These are phyloP conservation scores for Sclerotinia minor DNA, from an alignment of 2,329 filamentous ascomycete genomes.

Conservation along the genomic window DNA sequence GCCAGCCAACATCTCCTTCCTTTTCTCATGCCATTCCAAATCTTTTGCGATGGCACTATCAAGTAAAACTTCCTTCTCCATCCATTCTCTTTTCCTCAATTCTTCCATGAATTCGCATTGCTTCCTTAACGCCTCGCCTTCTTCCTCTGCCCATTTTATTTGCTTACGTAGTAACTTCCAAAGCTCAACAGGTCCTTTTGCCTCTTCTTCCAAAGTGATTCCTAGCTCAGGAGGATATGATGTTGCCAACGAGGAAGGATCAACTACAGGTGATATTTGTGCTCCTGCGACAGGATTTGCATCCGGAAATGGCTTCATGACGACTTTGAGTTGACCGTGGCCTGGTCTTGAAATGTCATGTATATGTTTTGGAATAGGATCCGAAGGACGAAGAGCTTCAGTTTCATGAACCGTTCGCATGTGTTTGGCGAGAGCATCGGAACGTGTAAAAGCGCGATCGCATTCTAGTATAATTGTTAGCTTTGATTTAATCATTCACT, in stretches of 20 bases:
- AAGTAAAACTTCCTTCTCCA: conserved; percentile 76
- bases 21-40: conserved; percentile 62
- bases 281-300: conserved; percentile 43
- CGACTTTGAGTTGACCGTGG: conserved; percentile 58
- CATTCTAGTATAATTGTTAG: conserved; percentile 64
- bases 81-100: conserved; percentile 70
- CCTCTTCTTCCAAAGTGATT: conserved; percentile 66
- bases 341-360: conserved; percentile 47
- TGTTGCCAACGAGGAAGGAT: conserved; percentile 39
- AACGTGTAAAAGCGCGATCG: conserved; percentile 93
- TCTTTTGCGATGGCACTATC: conserved; percentile 70
- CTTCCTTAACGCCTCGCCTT: conserved; percentile 61
- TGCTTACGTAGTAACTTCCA: conserved; percentile 64
- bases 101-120: conserved; percentile 69
- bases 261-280: conserved; percentile 49
- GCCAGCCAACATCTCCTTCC: conserved; percentile 55
- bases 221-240: conserved; percentile 50
- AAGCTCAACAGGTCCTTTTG: conserved; percentile 62
- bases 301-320: conserved; percentile 61
- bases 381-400: conserved; percentile 80
- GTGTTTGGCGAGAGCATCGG: conserved; percentile 93
- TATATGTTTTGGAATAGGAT: conserved; percentile 71
- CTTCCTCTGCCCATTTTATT: conserved; percentile 69
- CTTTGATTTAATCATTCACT: not conserved
- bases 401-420: conserved; percentile 99